These are phyloP conservation scores for Agastache rugosa DNA, from an alignment of 257 asterid genomes.

Conservation along the genomic window DNA sequence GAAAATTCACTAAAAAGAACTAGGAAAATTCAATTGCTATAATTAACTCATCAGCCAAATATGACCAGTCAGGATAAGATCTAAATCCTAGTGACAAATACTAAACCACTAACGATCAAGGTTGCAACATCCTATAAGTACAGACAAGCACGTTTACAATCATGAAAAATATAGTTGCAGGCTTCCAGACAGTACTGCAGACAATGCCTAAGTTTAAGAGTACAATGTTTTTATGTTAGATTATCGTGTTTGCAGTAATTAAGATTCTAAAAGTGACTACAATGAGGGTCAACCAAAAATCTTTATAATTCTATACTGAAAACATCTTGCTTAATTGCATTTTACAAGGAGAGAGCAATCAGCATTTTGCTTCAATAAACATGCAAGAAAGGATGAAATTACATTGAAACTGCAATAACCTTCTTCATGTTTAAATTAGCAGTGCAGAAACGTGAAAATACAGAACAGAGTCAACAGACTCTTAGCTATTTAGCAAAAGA, in stretches of 20 bases:
- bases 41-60: background rate
- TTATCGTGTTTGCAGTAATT: background rate
- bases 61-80: background rate
- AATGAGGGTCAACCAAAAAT: background rate
- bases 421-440: background rate
- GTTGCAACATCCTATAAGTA: background rate
- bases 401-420: background rate
- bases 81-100: background rate
- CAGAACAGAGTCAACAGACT: conserved; percentile 21
- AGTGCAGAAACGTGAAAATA: conserved; percentile 10
- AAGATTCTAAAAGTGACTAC: background rate
- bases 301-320: background rate
- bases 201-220: background rate
- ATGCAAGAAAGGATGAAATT: background rate
- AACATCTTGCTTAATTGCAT: background rate
- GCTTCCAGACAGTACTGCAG: background rate
- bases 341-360: conserved; percentile 5
- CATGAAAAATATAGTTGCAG: background rate
- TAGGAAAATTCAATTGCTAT: background rate
- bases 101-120: background rate
- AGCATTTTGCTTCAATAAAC: conserved; percentile 9
- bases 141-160: background rate
- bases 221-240: background rate
- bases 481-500: background rate
- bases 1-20: background rate